Evolutionary conservation across 2,329 filamentous ascomycete genomes (phyloP), one percentile per base, ranked within the genome.

Genomic region (Penicillium nordicum): DNA sequence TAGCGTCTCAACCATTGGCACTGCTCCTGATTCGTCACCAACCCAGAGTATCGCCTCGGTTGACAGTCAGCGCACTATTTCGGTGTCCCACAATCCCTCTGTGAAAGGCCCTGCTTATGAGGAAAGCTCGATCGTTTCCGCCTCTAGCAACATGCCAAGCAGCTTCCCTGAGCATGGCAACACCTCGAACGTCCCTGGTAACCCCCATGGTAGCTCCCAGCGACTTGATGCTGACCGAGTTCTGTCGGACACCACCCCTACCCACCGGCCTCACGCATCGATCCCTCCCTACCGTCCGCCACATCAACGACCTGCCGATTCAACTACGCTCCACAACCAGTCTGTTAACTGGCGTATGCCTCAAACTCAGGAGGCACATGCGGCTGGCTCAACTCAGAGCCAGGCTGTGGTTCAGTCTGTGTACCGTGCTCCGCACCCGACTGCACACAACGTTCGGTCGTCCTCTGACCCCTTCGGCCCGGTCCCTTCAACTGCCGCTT

Each of bases 401-500:
- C 44, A 47, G 18, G 10, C 4, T 34, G 27, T 11, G 3, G 9
- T 12, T 10, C 49, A 11, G 6, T 29, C 47, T 4, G 5, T 14
- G 7, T 52, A 52, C 14, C 25, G 40, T 12, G 36, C 23, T 16
- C 53, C 53, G 3, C 53, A 56, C 10, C 0, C 29, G 3, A 47
- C 53, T 4, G 41, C 48, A 1, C 48, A 56, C 5, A 56, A 52
- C 18, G 36, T 56, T 5, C 53, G 53, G 2, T 56, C 53, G 4
- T 41, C 34, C n/a, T 54, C 51, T 9, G 51, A 44, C 18, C 47
- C 47, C 2, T 51, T 51, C 21, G 38, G 18, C 0, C 43, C 44
- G 3, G 27, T 7, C 16, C 32, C 40, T 5, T 8, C 49, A 12
- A 7, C 6, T n/a, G 18, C 14, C 4, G 14, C 25, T 4, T 16